Evolutionary conservation across 2,329 filamentous ascomycete species (phyloP).

Genomic region (Pseudogymnoascus sp.): DNA sequence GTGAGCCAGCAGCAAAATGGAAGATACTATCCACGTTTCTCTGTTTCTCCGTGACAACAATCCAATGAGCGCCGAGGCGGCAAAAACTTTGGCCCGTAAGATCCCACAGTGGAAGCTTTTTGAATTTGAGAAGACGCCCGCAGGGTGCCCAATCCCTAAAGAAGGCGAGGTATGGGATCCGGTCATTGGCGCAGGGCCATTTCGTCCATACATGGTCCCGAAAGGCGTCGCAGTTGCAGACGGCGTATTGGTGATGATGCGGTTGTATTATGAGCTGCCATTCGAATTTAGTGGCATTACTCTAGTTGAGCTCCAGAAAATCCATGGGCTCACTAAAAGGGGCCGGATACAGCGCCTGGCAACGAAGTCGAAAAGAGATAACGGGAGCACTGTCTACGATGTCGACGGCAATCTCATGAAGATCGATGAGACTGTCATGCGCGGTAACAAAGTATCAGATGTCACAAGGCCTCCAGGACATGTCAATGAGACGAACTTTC

Average conservation of each 20-base stretch:
- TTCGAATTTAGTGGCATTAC: not conserved
- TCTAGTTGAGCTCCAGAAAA: not conserved
- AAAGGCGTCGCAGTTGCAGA: not conserved
- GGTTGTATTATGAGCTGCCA: not conserved
- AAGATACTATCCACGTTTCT: not conserved
- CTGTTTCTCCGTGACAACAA: not conserved
- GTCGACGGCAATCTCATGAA: not conserved
- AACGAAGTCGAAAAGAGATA: not conserved
- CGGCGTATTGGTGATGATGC: not conserved
- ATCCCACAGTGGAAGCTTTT: not conserved
- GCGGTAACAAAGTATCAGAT: not conserved
- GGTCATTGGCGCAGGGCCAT: not conserved
- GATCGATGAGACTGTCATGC: not conserved
- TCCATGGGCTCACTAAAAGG: not conserved
- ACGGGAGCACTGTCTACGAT: not conserved
- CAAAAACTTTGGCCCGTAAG: not conserved
- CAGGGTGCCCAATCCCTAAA: not conserved
- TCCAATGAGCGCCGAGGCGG: not conserved
- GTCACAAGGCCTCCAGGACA: not conserved
- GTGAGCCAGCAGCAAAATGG: not conserved
- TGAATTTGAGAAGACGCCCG: not conserved
- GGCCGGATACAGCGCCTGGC: not conserved
- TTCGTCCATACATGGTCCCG: not conserved
- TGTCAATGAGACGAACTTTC: not conserved
- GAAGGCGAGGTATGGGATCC: not conserved